Evolutionary conservation across 2,329 filamentous ascomycete species (phyloP), one percentile per base, ranked within the genome.

Genomic region (Pseudogymnoascus sp.): DNA sequence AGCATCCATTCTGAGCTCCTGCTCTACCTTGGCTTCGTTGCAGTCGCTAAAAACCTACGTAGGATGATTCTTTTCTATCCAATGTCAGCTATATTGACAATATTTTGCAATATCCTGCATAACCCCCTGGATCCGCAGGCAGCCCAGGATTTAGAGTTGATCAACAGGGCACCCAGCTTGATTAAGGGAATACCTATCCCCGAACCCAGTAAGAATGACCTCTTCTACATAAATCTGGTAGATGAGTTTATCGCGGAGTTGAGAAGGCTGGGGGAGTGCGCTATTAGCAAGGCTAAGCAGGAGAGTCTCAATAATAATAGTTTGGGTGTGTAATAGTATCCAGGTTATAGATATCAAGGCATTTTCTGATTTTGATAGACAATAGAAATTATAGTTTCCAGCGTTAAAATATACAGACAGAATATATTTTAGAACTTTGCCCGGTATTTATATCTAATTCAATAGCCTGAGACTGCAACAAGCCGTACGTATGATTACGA

Each of bases 1-100:
- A 79, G 81, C 70, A 65, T 63, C 62, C 60, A 50, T 71, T 68
- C 64, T 72, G 61, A 71, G 65, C 60, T 73, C 70, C 61, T 72
- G 68, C 39, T 72, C 70, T 31, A 71, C 58, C 63, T 72, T 70
- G 69, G 72, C 70, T 37, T 63, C 65, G 68, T 66, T 61, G 63
- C 69, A 62, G 69, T 68, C 47, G 66, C 64, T 47, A 21, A 35
- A 37, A 39, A n/a, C 37, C 36, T 31, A 24, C 7, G 24, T 29
- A 84, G 82, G 80, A 70, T 77, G n/a, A 69, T 83, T 3, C 73
- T 82, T 2, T 84, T 82, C 66, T 84, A 84, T 61, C 81, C 82
- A 1, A 77, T 82, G 61, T 78, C 79, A 0, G 81, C 82, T 1
- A 71, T 82, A 11, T 72, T 84, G 60, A 76, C 75, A 1, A 72